phyloP scores from a whole-genome alignment of 208 protist genomes.

The Trypanosoma lewisi region DNA sequence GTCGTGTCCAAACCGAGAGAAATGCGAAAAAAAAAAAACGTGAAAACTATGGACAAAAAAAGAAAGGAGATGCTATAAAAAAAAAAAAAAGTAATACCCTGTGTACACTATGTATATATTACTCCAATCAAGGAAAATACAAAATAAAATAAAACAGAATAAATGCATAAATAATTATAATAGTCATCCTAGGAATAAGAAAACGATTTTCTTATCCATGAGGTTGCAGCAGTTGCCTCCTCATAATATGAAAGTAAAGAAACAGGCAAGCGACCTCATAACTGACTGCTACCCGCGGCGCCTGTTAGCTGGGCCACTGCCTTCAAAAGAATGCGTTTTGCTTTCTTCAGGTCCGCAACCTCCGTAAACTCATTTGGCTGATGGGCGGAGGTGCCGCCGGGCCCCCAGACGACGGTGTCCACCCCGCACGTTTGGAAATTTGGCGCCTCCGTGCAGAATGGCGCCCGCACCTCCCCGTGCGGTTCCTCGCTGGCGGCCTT shows the following conservation, averaged over 20 bases:
- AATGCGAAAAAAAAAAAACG: background rate
- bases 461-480: background rate
- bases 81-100: too few species aligned
- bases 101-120: too few species aligned
- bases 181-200: too few species aligned
- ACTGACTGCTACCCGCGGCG: background rate
- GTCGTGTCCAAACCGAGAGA: too few species aligned
- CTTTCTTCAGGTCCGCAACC: background rate
- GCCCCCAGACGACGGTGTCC: background rate
- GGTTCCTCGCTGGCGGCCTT: conserved; percentile 11
- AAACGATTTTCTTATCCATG: too few species aligned
- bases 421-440: background rate
- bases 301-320: background rate
- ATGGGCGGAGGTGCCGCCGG: background rate
- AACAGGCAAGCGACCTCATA: background rate
- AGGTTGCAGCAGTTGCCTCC: too few species aligned
- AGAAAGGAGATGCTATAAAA: too few species aligned
- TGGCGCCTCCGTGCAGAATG: background rate
- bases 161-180: too few species aligned
- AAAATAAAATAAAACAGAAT: too few species aligned
- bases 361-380: background rate
- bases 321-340: conserved; percentile 4
- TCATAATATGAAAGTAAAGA: background rate
- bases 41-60: too few species aligned
- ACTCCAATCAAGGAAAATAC: too few species aligned